These are phyloP conservation scores for Coleophoma crateriformis DNA, from an alignment of 2,329 filamentous ascomycete genomes.

Conservation along the genomic window DNA sequence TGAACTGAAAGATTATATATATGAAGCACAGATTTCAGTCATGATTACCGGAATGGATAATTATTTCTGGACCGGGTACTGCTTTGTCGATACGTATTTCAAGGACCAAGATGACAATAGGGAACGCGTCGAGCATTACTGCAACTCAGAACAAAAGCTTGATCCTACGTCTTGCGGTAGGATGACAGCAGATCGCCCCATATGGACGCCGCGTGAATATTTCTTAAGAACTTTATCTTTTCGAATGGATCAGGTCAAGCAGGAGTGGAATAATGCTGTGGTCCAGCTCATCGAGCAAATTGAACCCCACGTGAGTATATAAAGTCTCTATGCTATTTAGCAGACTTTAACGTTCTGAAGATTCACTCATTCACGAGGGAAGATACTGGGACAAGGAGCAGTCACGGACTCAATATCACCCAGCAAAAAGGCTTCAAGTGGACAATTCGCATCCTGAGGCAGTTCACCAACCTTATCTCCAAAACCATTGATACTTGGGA, in stretches of 20 bases:
- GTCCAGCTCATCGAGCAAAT: conserved; percentile 2
- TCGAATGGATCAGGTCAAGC: conserved; percentile 7
- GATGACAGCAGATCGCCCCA: background rate
- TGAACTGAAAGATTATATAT: conserved; percentile 3
- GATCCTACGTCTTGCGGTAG: conserved; percentile 8
- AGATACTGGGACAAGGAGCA: background rate
- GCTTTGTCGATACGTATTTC: conserved; percentile 8
- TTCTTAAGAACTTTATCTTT: conserved; percentile 2
- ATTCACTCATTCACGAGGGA: background rate
- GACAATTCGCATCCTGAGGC: conserved; percentile 5
- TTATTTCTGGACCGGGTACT: conserved; percentile 8
- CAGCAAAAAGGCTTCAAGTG: conserved; percentile 7
- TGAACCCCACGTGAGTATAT: conserved; percentile 3
- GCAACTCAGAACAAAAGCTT: background rate
- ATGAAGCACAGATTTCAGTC: conserved; percentile 8
- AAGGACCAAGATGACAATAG: background rate
- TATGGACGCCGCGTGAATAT: conserved; percentile 6
- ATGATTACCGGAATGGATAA: conserved; percentile 8
- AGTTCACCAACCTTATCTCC: conserved; percentile 5
- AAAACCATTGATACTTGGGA: conserved; percentile 6
- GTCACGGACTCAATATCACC: conserved; percentile 1
- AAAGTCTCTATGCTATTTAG: too few relatives aligned
- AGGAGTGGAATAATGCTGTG: conserved; percentile 8
- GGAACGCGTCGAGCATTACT: conserved; percentile 1
- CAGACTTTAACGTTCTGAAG: too few relatives aligned